Evolutionary conservation across 306 rosid species (phyloP).

Genomic region (Quercus agrifolia): DNA sequence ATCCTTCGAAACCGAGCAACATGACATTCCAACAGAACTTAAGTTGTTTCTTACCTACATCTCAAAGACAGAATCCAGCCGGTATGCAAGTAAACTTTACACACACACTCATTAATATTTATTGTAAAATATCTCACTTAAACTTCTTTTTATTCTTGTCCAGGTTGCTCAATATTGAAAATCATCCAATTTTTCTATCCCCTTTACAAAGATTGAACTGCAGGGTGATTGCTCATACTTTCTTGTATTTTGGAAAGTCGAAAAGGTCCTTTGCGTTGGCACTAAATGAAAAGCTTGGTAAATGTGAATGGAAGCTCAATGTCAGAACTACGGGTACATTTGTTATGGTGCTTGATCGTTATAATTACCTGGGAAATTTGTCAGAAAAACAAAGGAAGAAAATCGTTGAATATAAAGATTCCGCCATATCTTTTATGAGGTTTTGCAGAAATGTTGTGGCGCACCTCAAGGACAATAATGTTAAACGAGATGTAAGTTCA

Average conservation of each 20-base stretch:
- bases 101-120: no score
- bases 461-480: neutral
- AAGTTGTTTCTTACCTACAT: neutral
- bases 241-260: neutral
- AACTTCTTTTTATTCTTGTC: neutral
- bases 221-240: neutral
- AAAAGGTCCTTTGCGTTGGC: neutral
- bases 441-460: neutral
- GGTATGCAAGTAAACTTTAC: neutral
- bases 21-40: neutral
- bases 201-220: neutral
- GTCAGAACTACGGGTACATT: neutral
- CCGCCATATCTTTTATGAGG: neutral
- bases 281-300: neutral
- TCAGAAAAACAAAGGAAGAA: neutral
- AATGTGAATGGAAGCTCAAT: neutral
- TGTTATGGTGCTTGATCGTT: neutral
- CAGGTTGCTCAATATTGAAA: constrained; percentile 1
- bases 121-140: neutral
- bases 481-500: neutral
- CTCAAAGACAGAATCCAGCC: neutral
- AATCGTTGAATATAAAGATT: neutral
- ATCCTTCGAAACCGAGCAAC: neutral
- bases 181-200: constrained; percentile 4
- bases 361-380: neutral